A percentile compares a stretch with the other conserved stretches of the same genome.
phyloP scores from a whole-genome alignment of 768 basidiomycete species.

The Leccinum rimulosum region DNA sequence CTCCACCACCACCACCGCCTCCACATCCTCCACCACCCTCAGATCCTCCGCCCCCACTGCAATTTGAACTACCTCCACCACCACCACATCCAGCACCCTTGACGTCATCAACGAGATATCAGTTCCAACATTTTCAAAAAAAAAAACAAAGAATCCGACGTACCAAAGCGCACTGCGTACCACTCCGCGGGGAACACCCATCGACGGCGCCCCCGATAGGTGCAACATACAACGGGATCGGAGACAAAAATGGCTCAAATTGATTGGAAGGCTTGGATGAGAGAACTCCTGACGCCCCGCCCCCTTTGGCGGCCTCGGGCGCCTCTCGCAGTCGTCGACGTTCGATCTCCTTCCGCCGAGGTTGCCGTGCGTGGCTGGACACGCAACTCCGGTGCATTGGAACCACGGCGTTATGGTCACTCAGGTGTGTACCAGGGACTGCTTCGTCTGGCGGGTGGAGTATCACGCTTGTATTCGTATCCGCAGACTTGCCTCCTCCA shows the following conservation, averaged over 20 bases:
- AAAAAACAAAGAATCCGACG: background rate
- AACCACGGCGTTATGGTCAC: conserved; percentile 51
- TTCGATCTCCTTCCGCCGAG: background rate
- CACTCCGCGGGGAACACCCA: background rate
- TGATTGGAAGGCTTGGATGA: background rate
- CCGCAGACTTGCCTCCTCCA: background rate
- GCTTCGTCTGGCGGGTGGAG: conserved; percentile 36
- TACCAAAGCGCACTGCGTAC: background rate
- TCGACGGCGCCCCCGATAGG: background rate
- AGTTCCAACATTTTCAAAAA: background rate
- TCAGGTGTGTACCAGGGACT: conserved; percentile 47
- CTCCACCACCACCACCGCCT: no score
- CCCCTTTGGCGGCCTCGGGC: background rate
- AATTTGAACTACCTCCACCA: background rate
- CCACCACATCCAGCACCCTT: background rate
- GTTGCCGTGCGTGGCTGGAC: background rate
- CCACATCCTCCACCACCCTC: background rate
- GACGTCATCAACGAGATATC: background rate
- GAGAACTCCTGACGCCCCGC: background rate
- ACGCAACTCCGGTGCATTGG: conserved; percentile 19
- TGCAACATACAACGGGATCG: background rate
- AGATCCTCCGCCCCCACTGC: background rate
- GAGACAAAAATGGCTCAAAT: background rate
- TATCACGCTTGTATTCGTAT: conserved; percentile 4
- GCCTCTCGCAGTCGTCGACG: background rate